Base-by-base conservation (phyloP, 148 eudicot species). In the Cornus florida region DNA sequence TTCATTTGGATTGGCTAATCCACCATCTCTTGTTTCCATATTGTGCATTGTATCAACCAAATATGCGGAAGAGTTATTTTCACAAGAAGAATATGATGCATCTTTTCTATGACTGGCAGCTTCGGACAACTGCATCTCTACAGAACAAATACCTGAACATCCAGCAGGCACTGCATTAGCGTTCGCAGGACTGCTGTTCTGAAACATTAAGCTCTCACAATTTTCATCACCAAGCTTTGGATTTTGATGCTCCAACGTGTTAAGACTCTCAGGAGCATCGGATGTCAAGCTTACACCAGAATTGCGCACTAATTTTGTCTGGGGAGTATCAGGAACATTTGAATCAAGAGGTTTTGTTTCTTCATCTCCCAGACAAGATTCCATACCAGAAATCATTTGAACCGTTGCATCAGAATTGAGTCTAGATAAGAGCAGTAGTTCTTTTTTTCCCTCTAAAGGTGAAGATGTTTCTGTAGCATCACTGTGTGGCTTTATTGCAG, bases 11-110 rank as follows among this genome's bases (percentile, higher is more conserved):
- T 72, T 14, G 79, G 77, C 71, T 20, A 73, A 69, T 69, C 69
- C 71, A 67, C 50, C 67, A 41, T 70, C 72, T 41, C 60, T 66
- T 43, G 41, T 35, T 66, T 71, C 85, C 68, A 75, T 17, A 62
- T 83, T 77, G 41, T 79, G 70, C 60, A 24, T 72, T 17, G 81
- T 78, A 80, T 75, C 83, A 85, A 73, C 76, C 35, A 83, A 79
- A 70, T 72, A 84, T 22, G 62, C 35, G 60, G 80, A 75, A 53
- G 43, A 73, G 78, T 46, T 76, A 80, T 48, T 74, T 74, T 56
- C 65, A 50, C 62, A 41, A 74, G 78, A 57, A 77, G 77, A 73
- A 70, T 57, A 71, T 75, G 75, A 75, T 68, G 70, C 70, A 50
- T 75, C 82, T 46, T 84, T 72, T 24, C 76, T 43, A 67, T 71